Base-by-base conservation (phyloP, 805 yeast genomes). In the Torulaspora indica region DNA sequence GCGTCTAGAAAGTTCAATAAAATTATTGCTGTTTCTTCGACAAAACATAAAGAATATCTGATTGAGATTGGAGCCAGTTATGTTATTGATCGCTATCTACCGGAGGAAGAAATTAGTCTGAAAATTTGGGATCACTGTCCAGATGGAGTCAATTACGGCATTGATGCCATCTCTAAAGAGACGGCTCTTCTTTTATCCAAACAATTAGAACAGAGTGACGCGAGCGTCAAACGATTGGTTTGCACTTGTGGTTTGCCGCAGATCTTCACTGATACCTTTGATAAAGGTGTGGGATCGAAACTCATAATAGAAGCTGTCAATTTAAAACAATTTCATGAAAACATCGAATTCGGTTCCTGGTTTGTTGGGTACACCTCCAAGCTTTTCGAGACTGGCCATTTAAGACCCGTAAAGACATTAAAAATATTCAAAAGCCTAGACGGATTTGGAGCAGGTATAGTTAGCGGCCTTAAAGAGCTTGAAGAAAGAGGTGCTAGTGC, bases 1-100 rank as follows among this genome's bases (percentile, higher is more conserved):
- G 51, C 67, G 24, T 64, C 69, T 13, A 70, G 69, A 2, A 38
- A 20, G 8, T 63, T 72, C 31, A 43, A 57, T 14, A 64, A 61
- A 17, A 72, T 73, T 18, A 57, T 73, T 40, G 71, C 73, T 1
- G 70, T 76, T 15, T 72, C 81, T 5, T 69, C 77, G 2, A 44
- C 52, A 34, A 70, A 68, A 49, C 67, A 75, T 54, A 54, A 54
- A 34, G 62, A 61, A 2, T 58, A 57, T 31, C 53, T 76, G 45
- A 60, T 56, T 43, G 39, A 53, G 1, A 44, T 72, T 8, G 81
- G 81, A 25, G 79, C 78, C 20, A 70, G 69, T 18, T 58, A 56
- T 42, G 62, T 69, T 2, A 52, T 73, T 10, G 71, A 72, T 46
- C 57, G 75, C 40, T 61, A 61, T 38, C 47, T 58, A 33, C 12